Evolutionary conservation across 108 stramenopile species (phyloP), one percentile per base, ranked within the genome.

Genomic region (Cylindrotheca fusiformis): DNA sequence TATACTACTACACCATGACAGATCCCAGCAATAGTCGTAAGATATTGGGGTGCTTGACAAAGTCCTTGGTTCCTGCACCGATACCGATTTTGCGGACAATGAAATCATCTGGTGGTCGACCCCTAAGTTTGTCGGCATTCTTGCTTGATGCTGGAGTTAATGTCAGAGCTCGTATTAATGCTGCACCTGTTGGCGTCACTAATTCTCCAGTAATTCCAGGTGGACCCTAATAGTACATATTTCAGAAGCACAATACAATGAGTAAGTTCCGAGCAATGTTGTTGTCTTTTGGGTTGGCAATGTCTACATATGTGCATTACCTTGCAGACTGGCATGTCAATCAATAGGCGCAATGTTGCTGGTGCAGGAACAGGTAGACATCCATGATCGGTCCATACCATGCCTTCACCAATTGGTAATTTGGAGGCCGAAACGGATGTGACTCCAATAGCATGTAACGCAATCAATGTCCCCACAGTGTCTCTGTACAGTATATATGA

Each of bases 41-140:
- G 32, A 97, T 72, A 70, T 97, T 97, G 29, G 96, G 87, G 60
- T 94, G 93, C 26, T 78, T 78, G 22, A 72, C 77, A 66, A 97
- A 97, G 55, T 97, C 89, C 59, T 97, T 97, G 10, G 76, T 95
- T 21, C 96, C 96, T 6, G 95, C 96, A 20, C 96, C 96, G 49
- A 94, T 55, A 26, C 96, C 96, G 48, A 93, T 62, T 1, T 63
- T 58, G 28, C 78, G 67, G 1, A 86, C 69, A 2, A 74, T 78
- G 52, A 94, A 88, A 0, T 22, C 57, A 2, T 24, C 53, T n/a
- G 94, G 91, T 32, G 96, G 90, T 36, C 89, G 79, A 26, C 90
- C 90, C 24, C 55, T 31, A 4, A 36, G 18, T 1, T 48, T 22
- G 17, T 19, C 62, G 67, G 27, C 45, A 23, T 27, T 49, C 51